Base-by-base conservation (phyloP, 140 eudicot genomes). In the Anethum foeniculum region DNA sequence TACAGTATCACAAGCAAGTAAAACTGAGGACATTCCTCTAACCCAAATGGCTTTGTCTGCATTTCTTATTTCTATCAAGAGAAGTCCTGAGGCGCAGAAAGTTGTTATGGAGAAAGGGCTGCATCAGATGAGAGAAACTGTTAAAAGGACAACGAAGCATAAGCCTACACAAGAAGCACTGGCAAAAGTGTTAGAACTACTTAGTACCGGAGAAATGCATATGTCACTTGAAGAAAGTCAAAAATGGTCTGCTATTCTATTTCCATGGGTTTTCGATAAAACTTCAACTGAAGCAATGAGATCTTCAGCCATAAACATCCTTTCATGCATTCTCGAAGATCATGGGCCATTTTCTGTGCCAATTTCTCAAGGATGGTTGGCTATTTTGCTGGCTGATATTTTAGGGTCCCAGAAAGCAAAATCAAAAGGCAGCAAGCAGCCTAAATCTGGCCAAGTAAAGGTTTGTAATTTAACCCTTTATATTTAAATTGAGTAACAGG, bases 331-430 rank as follows among this genome's bases (percentile, higher is more conserved):
- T 86, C 94, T 96, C 79, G 97, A 96, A 84, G 97, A 93, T 76
- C 86, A 91, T 83, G 92, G 96, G 52, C 91, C 98, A 36, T 93
- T 90, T 58, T 85, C 99, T 34, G 65, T 96, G 52, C 97, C 97
- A 36, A 96, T 96, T 76, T 93, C 98, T 84, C 97, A 92, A 90
- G 99, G 92, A 77, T 96, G 98, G 99, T 83, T 96, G 79, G 88
- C 98, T 80, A 87, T 93, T 65, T 80, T 96, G 86, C 76, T 96
- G 18, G 85, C 82, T 73, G 97, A 93, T 83, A 62, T 87, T 86
- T 52, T 96, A 85, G 89, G 84, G 58, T 81, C 77, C 73, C 84
- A 83, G 75, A 91, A 83, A 78, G 73, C 84, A 51, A 51, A 60
- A 21, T 85, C 93, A 80, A 91, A 89, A 80, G 96, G 83, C 77